Base-by-base conservation (phyloP, 805 yeast genomes). In the Suhomyces vadensis region DNA sequence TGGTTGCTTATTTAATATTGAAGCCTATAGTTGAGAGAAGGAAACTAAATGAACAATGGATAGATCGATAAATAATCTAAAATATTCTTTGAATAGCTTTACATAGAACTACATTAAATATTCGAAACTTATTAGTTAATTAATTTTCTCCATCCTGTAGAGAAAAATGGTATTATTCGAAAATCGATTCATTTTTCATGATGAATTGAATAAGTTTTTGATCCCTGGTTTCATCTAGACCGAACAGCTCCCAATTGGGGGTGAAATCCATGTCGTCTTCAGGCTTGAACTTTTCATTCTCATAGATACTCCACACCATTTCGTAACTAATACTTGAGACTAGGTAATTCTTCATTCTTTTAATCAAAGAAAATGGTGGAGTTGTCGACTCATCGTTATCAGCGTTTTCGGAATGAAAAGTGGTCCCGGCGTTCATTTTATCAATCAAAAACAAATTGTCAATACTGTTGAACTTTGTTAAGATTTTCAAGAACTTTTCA, bases 21-120 rank as follows among this genome's bases (percentile, higher is more conserved):
- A 76, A 74, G 38, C 90, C 91, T 16, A 67, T 79, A 63, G 86
- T 81, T 1, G 63, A 64, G 25, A 63, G 69, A 7, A 84, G 77
- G 51, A 79, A 72, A 50, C 60, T 87, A 43, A 77, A 77, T 48
- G 64, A 67, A 24, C 57, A 63, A 25, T 85, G 91, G 90, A 48
- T 77, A 11, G 37, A 33, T 33, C 33, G 33, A 29, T 29, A 29
- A 29, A 29, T 14, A 16, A 29, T 8, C 16, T 3, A 21, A 19
- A 35, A 37, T 38, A 16, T 35, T 25, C 44, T 37, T 31, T 13
- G 1, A 13, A 8, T n/a, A 13, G 14, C 8, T n/a, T n/a, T n/a
- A n/a, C n/a, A n/a, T n/a, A n/a, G n/a, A n/a, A n/a, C n/a, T n/a
- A n/a, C n/a, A n/a, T n/a, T n/a, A n/a, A n/a, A n/a, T n/a, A n/a